Percentiles rank a stretch among this genome's conserved stretches.
Evolutionary conservation across 441 rosid genomes (phyloP).

Genomic region (Brassica balearica): DNA sequence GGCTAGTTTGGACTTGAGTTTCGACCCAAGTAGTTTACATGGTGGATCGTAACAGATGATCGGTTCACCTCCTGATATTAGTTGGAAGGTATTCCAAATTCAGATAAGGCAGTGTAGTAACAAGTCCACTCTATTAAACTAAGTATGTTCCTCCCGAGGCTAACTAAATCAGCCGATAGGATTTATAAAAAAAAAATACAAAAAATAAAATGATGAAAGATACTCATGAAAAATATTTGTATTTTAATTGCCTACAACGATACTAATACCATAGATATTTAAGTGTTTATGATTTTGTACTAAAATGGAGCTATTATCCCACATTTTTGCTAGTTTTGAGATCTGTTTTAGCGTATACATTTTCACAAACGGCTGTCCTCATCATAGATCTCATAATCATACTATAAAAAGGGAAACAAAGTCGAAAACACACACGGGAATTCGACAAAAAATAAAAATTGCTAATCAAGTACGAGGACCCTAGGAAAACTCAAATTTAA

Average conservation of each 20-base stretch:
- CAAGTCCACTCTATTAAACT: too few species aligned
- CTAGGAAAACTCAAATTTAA: background rate
- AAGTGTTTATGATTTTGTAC: constrained; percentile 8
- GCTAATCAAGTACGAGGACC: constrained; percentile 33
- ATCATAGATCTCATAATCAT: background rate
- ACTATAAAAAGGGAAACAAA: background rate
- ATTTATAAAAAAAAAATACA: background rate
- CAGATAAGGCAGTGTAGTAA: too few species aligned
- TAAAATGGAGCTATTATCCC: background rate
- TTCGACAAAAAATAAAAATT: constrained; percentile 2
- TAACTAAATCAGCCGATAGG: too few species aligned
- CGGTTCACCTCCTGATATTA: too few species aligned
- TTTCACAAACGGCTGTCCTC: constrained; percentile 6
- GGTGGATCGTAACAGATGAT: too few species aligned
- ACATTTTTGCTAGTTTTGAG: constrained; percentile 1
- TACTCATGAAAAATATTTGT: background rate
- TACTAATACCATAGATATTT: background rate
- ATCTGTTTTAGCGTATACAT: background rate
- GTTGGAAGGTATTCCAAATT: too few species aligned
- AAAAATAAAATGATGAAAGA: background rate
- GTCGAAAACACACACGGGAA: constrained; percentile 6
- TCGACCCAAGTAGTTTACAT: too few species aligned
- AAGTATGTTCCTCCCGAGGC: too few species aligned
- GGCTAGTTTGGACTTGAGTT: too few species aligned
- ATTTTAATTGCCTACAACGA: background rate